Conservation (phyloP, 169 alveolate species). For the Babesia divergens region DNA sequence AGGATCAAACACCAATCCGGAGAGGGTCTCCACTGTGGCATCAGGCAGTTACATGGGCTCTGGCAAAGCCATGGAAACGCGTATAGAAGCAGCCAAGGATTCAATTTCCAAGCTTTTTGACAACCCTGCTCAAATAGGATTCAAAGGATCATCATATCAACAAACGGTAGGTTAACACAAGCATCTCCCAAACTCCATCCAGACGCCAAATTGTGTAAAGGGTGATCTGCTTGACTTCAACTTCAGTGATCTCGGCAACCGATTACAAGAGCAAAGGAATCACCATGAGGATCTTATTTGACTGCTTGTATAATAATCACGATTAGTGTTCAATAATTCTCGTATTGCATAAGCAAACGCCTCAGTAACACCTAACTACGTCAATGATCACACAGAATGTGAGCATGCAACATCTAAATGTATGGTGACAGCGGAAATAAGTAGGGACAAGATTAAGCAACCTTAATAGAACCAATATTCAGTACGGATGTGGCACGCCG, state of each 20-base stretch:
- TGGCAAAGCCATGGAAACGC: constrained; percentile 53
- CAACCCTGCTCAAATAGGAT: constrained; percentile 66
- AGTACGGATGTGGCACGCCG: too few relatives aligned
- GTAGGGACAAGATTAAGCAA: too few relatives aligned
- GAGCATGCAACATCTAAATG: too few relatives aligned
- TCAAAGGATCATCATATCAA: constrained; percentile 40
- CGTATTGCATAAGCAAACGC: too few relatives aligned
- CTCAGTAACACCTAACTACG: too few relatives aligned
- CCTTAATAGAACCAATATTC: too few relatives aligned
- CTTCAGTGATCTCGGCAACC: constrained; percentile 11
- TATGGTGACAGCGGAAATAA: too few relatives aligned
- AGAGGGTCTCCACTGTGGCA: neutral
- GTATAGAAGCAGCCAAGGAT: constrained; percentile 76
- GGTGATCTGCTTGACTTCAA: constrained; percentile 48
- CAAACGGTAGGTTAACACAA: constrained; percentile 18
- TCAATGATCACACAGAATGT: too few relatives aligned
- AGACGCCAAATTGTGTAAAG: constrained; percentile 48
- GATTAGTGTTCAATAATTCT: neutral
- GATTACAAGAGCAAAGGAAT: constrained; percentile 14
- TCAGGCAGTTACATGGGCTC: constrained; percentile 2
- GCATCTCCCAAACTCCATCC: neutral
- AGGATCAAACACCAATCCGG: neutral
- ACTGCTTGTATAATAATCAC: too few relatives aligned
- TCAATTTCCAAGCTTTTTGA: constrained; percentile 72
- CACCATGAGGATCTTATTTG: constrained; percentile 6